A percentile compares a stretch with the other conserved stretches of the same genome.
Conservation (phyloP, 305 asterid genomes). For the Plantago lanceolata region DNA sequence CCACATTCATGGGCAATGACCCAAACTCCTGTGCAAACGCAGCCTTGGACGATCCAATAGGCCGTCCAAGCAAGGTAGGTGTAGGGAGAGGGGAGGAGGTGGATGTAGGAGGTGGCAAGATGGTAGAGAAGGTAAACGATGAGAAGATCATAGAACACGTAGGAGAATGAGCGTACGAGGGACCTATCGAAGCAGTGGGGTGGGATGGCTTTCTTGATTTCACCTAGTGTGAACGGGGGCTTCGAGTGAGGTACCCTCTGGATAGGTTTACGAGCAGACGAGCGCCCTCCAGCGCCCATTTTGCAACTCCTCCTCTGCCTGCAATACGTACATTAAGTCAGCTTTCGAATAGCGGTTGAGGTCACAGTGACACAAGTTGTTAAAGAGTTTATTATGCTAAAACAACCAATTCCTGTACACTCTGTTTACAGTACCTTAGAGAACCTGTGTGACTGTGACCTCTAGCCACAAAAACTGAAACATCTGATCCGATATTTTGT, state of each 20-base stretch:
- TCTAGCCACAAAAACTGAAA: too few relatives aligned
- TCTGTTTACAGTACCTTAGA: too few relatives aligned
- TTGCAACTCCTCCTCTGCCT: conserved; percentile 19
- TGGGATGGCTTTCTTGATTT: conserved; percentile 56
- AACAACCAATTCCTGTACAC: too few relatives aligned
- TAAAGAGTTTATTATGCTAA: too few relatives aligned
- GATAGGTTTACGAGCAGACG: conserved; percentile 30
- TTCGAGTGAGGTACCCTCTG: conserved; percentile 43
- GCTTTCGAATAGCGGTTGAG: not conserved
- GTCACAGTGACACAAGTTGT: not conserved
- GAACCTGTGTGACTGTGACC: too few relatives aligned
- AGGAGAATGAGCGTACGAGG: conserved; percentile 43
- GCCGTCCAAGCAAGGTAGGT: conserved; percentile 43
- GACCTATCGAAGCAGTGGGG: conserved; percentile 59
- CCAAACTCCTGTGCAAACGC: conserved; percentile 62
- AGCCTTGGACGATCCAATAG: conserved; percentile 54
- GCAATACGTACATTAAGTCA: not conserved
- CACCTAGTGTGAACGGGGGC: conserved; percentile 56
- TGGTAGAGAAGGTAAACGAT: conserved; percentile 37
- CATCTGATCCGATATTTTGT: too few relatives aligned
- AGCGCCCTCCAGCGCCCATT: conserved; percentile 73
- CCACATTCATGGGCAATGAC: conserved; percentile 67
- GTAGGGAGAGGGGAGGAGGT: conserved; percentile 36
- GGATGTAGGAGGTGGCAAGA: conserved; percentile 39
- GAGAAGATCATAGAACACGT: conserved; percentile 42